Base-by-base conservation (phyloP, 495 filamentous ascomycete genomes). In the Penicillium flavigenum region DNA sequence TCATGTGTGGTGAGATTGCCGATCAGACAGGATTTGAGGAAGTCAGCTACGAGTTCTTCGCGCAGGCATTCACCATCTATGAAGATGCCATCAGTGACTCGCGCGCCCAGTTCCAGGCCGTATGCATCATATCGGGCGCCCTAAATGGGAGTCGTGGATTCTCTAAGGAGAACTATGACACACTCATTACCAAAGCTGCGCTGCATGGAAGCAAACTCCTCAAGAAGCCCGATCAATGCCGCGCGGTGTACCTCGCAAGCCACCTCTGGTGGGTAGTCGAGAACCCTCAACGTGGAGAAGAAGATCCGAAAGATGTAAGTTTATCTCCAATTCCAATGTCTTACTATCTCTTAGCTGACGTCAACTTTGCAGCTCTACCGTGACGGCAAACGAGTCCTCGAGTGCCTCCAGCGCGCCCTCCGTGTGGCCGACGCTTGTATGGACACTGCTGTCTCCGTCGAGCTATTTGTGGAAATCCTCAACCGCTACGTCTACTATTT, bases 401-500 rank as follows among this genome's bases (percentile, higher is more conserved):
- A 98, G 71, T 98, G 94, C 69, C 79, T 98, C 16, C 94, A 98
- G 71, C 89, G 94, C 54, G 95, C 94, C 19, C 85, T 98, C 20
- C 89, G 94, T 48, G 94, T 98, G 8, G 94, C 94, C 2, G 94
- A 98, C 72, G 94, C 94, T 6, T 98, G 94, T 75, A 98, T 98
- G 94, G 94, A 98, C 72, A 92, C 92, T n/a, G 92, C 91, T 9
- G 96, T 97, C 3, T 96, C 91, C 3, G 91, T 98, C 24, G 94
- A 98, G 74, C 79, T 98, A 41, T 98, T 98, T 66, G 94, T 98
- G 47, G 94, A 98, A 75, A 98, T 98, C 58, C 77, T 98, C 57
- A 96, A 98, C 67, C 84, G 94, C 69, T 98, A 98, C 74, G 94
- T 98, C 50, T 98, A 98, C 72, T 98, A 97, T 73, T 98, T 96